Base-by-base conservation (phyloP, 306 rosid genomes). In the Abrus pulchellus region DNA sequence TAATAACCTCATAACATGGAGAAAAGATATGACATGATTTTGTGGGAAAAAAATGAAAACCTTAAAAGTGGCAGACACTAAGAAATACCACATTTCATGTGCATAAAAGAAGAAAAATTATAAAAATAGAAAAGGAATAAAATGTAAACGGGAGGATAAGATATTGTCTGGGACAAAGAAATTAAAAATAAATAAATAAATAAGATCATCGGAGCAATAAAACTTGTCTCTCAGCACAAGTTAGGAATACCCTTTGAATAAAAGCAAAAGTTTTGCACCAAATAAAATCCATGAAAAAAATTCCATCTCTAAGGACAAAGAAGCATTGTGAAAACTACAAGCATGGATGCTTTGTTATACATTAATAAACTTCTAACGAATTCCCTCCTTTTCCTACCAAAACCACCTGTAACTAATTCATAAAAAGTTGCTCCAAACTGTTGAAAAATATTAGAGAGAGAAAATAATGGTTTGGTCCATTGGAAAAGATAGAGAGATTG, bases 271-370 rank as follows among this genome's bases (percentile, higher is more conserved):
- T 33, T 57, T 30, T 30, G 75, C 62, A 74, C 55, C 70, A 67
- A 10, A 55, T 55, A 55, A 2, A 55, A 5, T 55, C 10, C 61
- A 55, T 55, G 61, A 20, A 55, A 20, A 55, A 69, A 41, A 55
- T 74, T 41, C 30, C 67, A 56, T 73, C 68, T 56, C 38, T 20
- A 29, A 11, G 56, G 52, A 55, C 40, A 70, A 70, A 70, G 40
- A 73, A 73, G 66, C 11, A 38, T 13, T 6, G 27, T 14, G 38
- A 32, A 40, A 53, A 41, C 11, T 13, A 28, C 43, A 41, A 2
- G 44, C 68, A 56, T 12, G 29, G 50, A 7, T 3, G 3, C 47
- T 33, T 50, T 14, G 71, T 27, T 32, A 75, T 75, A 75, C 60
- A 49, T 41, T 13, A 74, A 29, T 30, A 59, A 59, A 74, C 14